Evolutionary conservation across 805 yeast genomes (phyloP).

Genomic region (Kodamaea kakaduensis): DNA sequence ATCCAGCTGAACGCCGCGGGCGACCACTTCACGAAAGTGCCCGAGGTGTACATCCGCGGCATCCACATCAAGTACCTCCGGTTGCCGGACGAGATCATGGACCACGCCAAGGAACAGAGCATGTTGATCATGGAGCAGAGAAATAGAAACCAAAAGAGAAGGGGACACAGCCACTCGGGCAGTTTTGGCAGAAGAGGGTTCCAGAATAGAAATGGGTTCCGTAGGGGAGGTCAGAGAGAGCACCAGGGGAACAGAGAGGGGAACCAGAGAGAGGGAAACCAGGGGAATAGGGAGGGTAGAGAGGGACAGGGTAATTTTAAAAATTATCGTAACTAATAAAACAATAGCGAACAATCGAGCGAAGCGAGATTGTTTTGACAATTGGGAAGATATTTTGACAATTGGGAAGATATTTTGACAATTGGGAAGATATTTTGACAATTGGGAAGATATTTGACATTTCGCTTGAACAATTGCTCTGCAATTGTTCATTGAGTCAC

Average conservation of each 20-base stretch:
- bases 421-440: no score
- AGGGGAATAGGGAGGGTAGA: slow-evolving; percentile 8
- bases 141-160: slow-evolving; percentile 42
- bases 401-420: no score
- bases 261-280: slow-evolving; percentile 14
- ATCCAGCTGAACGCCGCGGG: slow-evolving; percentile 62
- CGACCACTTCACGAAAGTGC: slow-evolving; percentile 55
- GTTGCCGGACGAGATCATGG: slow-evolving; percentile 73
- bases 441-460: no score
- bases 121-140: slow-evolving; percentile 47
- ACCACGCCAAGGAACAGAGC: slow-evolving; percentile 66
- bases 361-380: no score
- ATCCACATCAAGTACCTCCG: slow-evolving; percentile 75
- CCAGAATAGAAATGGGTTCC: slow-evolving; percentile 24
- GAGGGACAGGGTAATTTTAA: no score
- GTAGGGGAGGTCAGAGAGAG: no score
- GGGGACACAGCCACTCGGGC: slow-evolving; percentile 22
- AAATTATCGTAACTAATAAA: no score
- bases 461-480: no score
- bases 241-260: slow-evolving; percentile 17
- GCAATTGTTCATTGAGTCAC: no score
- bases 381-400: no score
- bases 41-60: slow-evolving; percentile 81
- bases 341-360: no score
- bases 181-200: slow-evolving; percentile 15